Evolutionary conservation across 73 alveolate species (phyloP).

Genomic region (Paramecium sonneborni): DNA sequence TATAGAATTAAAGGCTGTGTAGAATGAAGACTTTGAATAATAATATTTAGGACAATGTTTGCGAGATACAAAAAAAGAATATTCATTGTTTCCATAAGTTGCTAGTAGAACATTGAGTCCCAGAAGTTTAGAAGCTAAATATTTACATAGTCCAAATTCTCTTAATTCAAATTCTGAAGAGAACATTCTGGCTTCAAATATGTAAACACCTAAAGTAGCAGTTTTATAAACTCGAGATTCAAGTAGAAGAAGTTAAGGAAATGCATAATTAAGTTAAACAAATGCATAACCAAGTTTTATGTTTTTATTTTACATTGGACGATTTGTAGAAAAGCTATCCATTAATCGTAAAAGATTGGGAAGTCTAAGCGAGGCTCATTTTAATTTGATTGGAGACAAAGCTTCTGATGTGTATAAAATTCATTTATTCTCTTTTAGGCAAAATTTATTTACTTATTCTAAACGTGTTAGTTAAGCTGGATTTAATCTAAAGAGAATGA

Average conservation of each 20-base stretch:
- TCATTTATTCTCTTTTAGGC: slow-evolving; percentile 5
- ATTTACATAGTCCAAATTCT: not conserved
- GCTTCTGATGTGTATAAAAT: not conserved
- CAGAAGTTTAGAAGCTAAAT: not conserved
- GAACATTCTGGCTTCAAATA: not conserved
- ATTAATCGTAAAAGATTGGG: slow-evolving; percentile 1
- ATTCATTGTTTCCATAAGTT: not conserved
- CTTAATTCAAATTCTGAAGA: not conserved
- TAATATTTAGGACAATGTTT: slow-evolving; percentile 4
- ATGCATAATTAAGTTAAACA: too few relatives aligned
- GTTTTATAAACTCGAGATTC: not conserved
- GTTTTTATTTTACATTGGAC: not conserved
- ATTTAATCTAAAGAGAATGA: not conserved
- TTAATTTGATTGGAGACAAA: slow-evolving; percentile 35
- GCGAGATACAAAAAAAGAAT: not conserved
- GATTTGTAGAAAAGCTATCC: not conserved
- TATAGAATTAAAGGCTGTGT: not conserved
- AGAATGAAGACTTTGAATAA: slow-evolving; percentile 37
- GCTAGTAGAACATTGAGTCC: not conserved
- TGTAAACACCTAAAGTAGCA: not conserved
- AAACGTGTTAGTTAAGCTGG: not conserved
- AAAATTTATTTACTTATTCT: not conserved
- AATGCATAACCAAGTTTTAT: not conserved
- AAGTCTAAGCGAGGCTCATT: not conserved
- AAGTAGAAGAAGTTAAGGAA: not conserved